Base-by-base conservation (phyloP, 2,329 filamentous ascomycete species). In the Curvularia verruculosa region DNA sequence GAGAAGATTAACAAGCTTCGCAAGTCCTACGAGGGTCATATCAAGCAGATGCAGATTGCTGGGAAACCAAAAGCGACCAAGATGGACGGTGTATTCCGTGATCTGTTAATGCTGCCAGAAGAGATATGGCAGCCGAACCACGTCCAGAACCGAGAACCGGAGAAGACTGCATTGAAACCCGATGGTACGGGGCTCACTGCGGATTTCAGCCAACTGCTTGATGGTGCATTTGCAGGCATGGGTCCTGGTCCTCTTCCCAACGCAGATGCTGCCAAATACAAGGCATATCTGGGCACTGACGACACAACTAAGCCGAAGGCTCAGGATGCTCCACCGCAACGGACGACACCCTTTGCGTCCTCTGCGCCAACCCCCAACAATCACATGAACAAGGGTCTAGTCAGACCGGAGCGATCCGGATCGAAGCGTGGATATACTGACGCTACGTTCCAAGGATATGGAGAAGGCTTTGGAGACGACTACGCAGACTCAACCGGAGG, bases 341-440 rank as follows among this genome's bases (percentile, higher is more conserved):
- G 71, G 18, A 40, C 58, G 0, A 55, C 67, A 31, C 59, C 66
- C 40, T 65, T 63, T 10, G 53, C 63, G 36, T 60, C 63, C 29
- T 67, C 58, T 29, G 69, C 61, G 47, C 68, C 63, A 13, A 74
- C 65, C 58, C 69, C 77, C 26, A 76, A 73, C 36, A 77, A 75
- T 8, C 64, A 75, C 8, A 45, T 47, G n/a, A 71, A 70, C n/a
- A 66, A 70, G 52, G 82, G 85, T 53, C 75, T 78, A 10, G 75
- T 79, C 37, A 82, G 89, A 52, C 86, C 88, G 31, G 87, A 88
- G 65, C 83, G 90, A 46, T 80, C 82, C 53, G 83, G 85, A 60
- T 91, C 89, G 79, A 92, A 92, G 81, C 84, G 90, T 46, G 85
- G 87, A 60, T 93, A 92, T 71, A 87, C 88, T 37, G 90, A 93